These are phyloP conservation scores for Acacia confusa DNA, from an alignment of 306 rosid species.

Conservation along the genomic window DNA sequence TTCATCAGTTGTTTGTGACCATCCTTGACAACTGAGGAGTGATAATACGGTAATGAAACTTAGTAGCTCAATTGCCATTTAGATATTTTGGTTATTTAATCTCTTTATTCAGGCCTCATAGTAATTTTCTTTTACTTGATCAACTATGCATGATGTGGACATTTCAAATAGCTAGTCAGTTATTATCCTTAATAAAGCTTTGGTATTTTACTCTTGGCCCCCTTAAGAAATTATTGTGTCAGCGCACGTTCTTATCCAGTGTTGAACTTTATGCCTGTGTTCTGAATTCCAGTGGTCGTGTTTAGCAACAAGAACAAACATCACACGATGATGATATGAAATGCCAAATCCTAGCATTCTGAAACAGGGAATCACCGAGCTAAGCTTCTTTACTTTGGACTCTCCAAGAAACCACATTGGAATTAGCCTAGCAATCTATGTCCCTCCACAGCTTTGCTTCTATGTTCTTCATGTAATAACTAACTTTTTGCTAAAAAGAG, in stretches of 20 bases:
- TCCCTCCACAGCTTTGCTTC: neutral
- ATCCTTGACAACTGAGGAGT: neutral
- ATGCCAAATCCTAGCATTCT: neutral
- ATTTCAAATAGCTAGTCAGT: no score
- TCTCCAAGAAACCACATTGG: neutral
- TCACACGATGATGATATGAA: neutral
- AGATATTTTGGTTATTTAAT: no score
- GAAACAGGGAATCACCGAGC: neutral
- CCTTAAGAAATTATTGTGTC: neutral
- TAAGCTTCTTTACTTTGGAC: neutral
- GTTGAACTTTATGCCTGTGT: neutral
- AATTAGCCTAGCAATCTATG: neutral
- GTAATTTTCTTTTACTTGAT: no score
- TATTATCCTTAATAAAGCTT: no score
- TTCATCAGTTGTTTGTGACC: neutral
- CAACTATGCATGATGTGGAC: no score
- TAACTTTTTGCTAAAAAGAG: no score
- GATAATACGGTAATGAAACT: no score
- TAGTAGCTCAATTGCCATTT: no score
- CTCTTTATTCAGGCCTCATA: no score
- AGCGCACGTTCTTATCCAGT: neutral
- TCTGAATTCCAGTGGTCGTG: neutral
- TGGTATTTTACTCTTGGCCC: neutral
- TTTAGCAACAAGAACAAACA: neutral
- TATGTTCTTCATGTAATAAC: no score